Base-by-base conservation (phyloP, 768 basidiomycete species). In the Rhodotorula kratochvilovae region DNA sequence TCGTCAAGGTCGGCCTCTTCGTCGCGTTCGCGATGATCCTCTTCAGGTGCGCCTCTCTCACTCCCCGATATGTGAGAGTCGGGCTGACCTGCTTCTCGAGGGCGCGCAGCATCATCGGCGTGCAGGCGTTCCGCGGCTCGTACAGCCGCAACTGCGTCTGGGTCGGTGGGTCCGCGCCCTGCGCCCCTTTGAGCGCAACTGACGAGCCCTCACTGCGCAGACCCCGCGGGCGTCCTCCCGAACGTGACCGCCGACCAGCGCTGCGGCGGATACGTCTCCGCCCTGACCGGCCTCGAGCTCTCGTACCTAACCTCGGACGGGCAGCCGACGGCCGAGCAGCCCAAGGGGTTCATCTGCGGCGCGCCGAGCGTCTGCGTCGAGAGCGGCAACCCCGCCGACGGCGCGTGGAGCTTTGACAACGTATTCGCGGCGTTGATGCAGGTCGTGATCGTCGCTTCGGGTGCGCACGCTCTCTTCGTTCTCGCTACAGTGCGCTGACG, bases 271-370 rank as follows among this genome's bases (percentile, higher is more conserved):
- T 85, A 87, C 75, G 84, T 94, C 50, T 86, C 94, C 76, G 81
- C 87, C 1, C 77, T 69, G 2, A 86, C 86, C 0, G 77, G 90
- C 29, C 74, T 82, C 3, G 77, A 79, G 2, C 78, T 82, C 27
- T 82, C 84, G 12, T 88, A 84, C 74, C 66, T 86, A 43, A 67
- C 79, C 16, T 39, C 68, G 1, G 75, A 85, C 69, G 82, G 86
- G 68, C 46, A 82, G 73, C 75, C 75, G 80, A 60, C 79, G 62
- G 59, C 75, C 78, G 76, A 80, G n/a, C 76, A 79, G 0, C 59
- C 83, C 1, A 98, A 97, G 78, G 95, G 95, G 0, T 97, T 87
- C 77, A 88, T 93, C 33, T 98, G 95, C 80, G 92, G 93, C 0
- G 76, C 89, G 6, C 91, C 91, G 0, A 92, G 92, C 78, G 77